Base-by-base conservation (phyloP, 805 yeast genomes). In the Barnettozyma wickerhamii region DNA sequence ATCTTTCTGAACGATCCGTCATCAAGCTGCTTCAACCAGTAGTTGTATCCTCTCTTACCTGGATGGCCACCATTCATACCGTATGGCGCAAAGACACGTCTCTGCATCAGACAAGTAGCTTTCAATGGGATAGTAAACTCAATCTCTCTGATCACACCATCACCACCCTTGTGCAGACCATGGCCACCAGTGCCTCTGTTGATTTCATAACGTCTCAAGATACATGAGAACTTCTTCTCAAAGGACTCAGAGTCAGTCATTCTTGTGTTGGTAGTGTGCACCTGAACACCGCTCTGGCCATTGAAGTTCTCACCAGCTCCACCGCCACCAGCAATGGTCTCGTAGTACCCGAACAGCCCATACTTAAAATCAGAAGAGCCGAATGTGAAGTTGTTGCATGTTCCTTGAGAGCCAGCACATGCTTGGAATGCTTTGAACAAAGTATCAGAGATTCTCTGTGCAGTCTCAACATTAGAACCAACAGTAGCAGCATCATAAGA, bases 401-500 rank as follows among this genome's bases (percentile, higher is more conserved):
- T 72, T 17, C 79, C 78, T 51, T 73, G 78, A 15, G 79, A 72
- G 18, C 76, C 79, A 26, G 79, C 78, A 21, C 72, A 68, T 10
- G 74, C 73, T 45, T 70, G 68, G 51, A 75, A 75, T 7, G 79
- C 76, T 46, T 68, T 72, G 45, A 75, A 60, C 42, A 75, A 61
- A 29, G 69, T 74, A 51, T 74, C 79, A 4, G 74, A 72, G 39
- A 72, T 67, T 55, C 79, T 65, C 55, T 75, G 81, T 2, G 77
- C 68, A 10, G 79, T 71, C 51, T 72, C 75, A 38, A 75, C 79
- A 49, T 75, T 75, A 24, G 78, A 79, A 63, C 63, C 37, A 30
- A 62, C 60, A n/a, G 74, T 76, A 35, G 74, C 72, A 57, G 36
- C 58, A 49, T 39, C 72, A 4, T 71, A 74, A 31, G 58, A 53